phyloP scores from a whole-genome alignment of 331 rosid species.

The Quercus tomentella region DNA sequence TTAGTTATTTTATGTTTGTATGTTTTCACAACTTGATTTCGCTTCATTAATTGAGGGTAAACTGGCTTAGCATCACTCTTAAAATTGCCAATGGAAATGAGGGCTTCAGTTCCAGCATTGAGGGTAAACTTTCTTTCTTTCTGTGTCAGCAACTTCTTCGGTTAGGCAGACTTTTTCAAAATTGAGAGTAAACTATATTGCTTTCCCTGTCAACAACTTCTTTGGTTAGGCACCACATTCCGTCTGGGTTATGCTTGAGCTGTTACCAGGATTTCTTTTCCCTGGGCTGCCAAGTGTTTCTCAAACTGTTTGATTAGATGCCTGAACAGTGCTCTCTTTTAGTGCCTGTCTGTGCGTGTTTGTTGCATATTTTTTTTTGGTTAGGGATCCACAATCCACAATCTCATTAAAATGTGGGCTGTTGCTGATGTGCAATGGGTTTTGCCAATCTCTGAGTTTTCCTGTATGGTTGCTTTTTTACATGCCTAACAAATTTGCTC shows the following conservation, averaged over 20 bases:
- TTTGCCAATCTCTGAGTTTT: neutral
- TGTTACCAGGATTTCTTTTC: no score
- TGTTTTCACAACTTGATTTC: neutral
- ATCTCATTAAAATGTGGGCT: neutral
- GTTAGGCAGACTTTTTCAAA: no score
- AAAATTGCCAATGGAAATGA: neutral
- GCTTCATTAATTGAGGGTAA: neutral
- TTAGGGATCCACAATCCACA: neutral
- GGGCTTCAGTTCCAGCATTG: neutral
- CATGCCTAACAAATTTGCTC: neutral
- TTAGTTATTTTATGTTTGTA: neutral
- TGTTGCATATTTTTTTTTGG: neutral
- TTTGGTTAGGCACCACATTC: no score
- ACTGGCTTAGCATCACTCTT: neutral
- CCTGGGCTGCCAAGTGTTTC: no score
- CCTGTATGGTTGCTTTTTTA: neutral
- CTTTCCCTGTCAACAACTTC: no score
- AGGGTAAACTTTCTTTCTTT: no score
- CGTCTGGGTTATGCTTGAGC: no score
- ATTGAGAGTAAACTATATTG: no score
- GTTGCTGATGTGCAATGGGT: constrained; percentile 10
- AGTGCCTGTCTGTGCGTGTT: neutral
- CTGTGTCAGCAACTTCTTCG: no score
- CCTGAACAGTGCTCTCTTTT: no score
- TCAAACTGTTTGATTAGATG: no score